Evolutionary conservation across 495 filamentous ascomycete genomes (phyloP).

Genomic region (Talaromyces nanjingensis): DNA sequence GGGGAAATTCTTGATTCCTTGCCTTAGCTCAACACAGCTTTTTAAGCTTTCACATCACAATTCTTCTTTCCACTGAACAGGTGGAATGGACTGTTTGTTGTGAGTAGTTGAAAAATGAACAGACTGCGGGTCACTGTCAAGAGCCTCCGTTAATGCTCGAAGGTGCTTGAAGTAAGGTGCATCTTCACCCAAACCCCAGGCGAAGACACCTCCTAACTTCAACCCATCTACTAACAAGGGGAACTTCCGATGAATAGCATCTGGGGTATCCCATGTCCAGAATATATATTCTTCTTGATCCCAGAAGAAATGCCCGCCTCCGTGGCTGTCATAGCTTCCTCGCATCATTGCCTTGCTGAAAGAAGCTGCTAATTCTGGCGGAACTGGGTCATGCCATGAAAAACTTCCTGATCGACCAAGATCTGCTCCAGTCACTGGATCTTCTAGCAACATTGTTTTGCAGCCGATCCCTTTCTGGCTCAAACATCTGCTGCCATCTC

Average conservation of each 20-base stretch:
- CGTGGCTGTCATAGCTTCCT: slow-evolving; percentile 48
- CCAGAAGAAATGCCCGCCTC: slow-evolving; percentile 63
- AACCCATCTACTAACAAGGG: slow-evolving; percentile 48
- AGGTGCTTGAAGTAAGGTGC: slow-evolving; percentile 52
- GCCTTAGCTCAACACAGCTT: not conserved
- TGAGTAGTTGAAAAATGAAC: not conserved
- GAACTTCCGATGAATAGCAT: slow-evolving; percentile 56
- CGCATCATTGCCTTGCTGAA: slow-evolving; percentile 42
- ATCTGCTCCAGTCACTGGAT: slow-evolving; percentile 56
- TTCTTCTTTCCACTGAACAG: not conserved
- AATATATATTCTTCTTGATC: slow-evolving; percentile 52
- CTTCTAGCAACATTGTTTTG: slow-evolving; percentile 54
- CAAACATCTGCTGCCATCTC: slow-evolving; percentile 27
- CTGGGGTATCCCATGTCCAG: slow-evolving; percentile 70
- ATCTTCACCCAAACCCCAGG: slow-evolving; percentile 69
- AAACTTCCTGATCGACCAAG: slow-evolving; percentile 54
- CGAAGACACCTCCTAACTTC: slow-evolving; percentile 61
- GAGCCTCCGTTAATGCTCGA: slow-evolving; percentile 38
- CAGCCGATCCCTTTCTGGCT: slow-evolving; percentile 50
- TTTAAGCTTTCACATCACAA: not conserved
- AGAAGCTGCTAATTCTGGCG: slow-evolving; percentile 39
- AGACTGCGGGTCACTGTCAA: not conserved
- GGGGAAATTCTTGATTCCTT: not conserved
- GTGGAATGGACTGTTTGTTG: not conserved
- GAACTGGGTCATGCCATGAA: slow-evolving; percentile 49